Conservation (phyloP, 768 basidiomycete genomes). For the Lepiota venenata region DNA sequence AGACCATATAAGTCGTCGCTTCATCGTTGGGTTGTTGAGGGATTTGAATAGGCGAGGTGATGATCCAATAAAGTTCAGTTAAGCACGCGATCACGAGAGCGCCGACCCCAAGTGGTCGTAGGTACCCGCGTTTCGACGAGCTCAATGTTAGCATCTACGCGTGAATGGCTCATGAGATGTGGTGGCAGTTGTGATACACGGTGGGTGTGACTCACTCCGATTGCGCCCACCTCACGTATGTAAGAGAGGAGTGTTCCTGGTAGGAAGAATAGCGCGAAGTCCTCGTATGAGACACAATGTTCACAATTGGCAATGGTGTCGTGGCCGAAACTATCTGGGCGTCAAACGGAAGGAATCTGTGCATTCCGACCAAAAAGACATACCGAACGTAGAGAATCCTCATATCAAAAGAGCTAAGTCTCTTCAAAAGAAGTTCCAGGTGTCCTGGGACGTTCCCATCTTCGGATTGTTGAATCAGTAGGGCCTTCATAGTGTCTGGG, state of each 20-base stretch:
- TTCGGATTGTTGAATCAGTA: constrained; percentile 39
- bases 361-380: constrained; percentile 14
- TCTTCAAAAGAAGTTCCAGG: constrained; percentile 49
- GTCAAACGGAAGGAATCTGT: background rate
- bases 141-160: constrained; percentile 23
- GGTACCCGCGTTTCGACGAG: constrained; percentile 30
- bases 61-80: constrained; percentile 51
- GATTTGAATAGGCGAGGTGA: constrained; percentile 45
- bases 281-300: constrained; percentile 59
- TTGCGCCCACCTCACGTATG: constrained; percentile 49
- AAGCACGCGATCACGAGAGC: constrained; percentile 45
- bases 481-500: constrained; percentile 45
- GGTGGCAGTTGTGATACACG: background rate
- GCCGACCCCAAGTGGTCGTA: constrained; percentile 38
- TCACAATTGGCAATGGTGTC: constrained; percentile 56
- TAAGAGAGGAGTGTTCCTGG: constrained; percentile 57
- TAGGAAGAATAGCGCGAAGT: constrained; percentile 58
- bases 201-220: constrained; percentile 37
- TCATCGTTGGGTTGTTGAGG: constrained; percentile 31
- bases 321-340: constrained; percentile 59
- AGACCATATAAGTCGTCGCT: constrained; percentile 32
- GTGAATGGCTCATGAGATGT: background rate
- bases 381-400: constrained; percentile 60
- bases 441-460: constrained; percentile 39
- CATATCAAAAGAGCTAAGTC: constrained; percentile 53